Base-by-base conservation (phyloP, 2,329 filamentous ascomycete genomes). In the Penicillium sp. region DNA sequence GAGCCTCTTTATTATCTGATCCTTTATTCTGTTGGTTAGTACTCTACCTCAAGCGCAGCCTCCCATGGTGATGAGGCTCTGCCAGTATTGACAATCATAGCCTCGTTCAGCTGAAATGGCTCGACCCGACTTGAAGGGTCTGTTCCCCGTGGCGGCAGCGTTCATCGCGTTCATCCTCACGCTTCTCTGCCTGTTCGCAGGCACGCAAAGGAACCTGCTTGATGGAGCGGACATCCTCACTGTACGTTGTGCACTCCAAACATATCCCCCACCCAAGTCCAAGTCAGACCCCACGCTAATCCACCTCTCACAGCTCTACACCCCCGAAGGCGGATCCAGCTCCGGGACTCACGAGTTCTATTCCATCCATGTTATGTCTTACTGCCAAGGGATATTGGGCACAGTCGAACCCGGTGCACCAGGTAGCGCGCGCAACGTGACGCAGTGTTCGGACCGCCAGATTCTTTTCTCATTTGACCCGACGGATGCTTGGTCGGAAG, bases 301-400 rank as follows among this genome's bases (percentile, higher is more conserved):
- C 37, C 21, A 46, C 41, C 6, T 11, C 7, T 37, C 69, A 53
- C 73, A 80, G 64, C 70, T 73, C 43, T 70, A 71, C 50, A 68
- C 69, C 9, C 63, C 68, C 2, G 55, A 61, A 19, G 48, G 83
- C 26, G 78, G 80, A 21, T 69, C 77, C 46, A 70, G 76, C 19
- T 71, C 86, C 16, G 82, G 83, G 37, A 75, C 87, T 35, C 77
- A 83, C 41, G 81, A 87, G 70, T 88, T 84, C 72, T 88, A 88
- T 74, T 81, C 79, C 21, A 77, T 82, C 16, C 84, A 88, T 68
- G 66, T 87, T 54, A 80, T 87, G 72, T 79, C 83, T 69, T 84
- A 83, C 73, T 88, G 86, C 73, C 77, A 80, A 58, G 79, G 80
- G 21, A 70, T 62, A 27, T 76, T 75, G 49, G 59, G 61, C 10